Evolutionary conservation across 352 stramenopile genomes (phyloP).

Genomic region (Globisporangium nagaii): DNA sequence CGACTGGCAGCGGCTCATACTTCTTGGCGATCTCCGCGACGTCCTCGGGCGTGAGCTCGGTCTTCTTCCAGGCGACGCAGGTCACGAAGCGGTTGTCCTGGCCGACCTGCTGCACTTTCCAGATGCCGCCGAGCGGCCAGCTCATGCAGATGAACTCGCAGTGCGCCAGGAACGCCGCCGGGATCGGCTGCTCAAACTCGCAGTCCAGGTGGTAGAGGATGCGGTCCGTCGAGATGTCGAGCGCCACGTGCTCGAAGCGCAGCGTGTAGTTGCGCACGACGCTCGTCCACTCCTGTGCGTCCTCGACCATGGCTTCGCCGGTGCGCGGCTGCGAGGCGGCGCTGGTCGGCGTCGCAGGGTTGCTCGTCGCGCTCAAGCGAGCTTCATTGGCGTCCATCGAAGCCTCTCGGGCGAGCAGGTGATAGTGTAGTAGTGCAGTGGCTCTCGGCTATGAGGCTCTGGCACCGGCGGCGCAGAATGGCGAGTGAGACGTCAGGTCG

Average conservation of each 20-base stretch:
- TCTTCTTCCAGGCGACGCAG: conserved; percentile 49
- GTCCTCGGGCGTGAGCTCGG: conserved; percentile 35
- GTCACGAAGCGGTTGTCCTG: conserved; percentile 24
- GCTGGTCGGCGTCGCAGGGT: no score
- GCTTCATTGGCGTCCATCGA: conserved; percentile 2
- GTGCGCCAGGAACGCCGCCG: conserved; percentile 22
- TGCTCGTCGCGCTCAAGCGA: not conserved
- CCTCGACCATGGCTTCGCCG: not conserved
- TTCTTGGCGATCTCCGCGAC: conserved; percentile 34
- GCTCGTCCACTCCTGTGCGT: conserved; percentile 43
- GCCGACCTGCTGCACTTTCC: conserved; percentile 32
- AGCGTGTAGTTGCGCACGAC: conserved; percentile 37
- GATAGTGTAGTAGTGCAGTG: no score
- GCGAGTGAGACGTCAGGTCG: no score
- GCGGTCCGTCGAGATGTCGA: conserved; percentile 43
- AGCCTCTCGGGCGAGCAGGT: no score
- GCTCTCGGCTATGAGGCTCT: no score
- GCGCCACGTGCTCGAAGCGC: conserved; percentile 34
- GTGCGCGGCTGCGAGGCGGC: not conserved
- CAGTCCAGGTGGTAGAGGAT: conserved; percentile 42
- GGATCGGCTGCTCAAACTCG: conserved; percentile 34
- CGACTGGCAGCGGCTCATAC: conserved; percentile 12
- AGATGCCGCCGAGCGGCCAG: conserved; percentile 46
- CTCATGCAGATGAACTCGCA: conserved; percentile 38
- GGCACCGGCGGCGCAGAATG: not conserved